Evolutionary conservation across 345 rosid species (phyloP).

Genomic region (Crucihimalaya himalaica): DNA sequence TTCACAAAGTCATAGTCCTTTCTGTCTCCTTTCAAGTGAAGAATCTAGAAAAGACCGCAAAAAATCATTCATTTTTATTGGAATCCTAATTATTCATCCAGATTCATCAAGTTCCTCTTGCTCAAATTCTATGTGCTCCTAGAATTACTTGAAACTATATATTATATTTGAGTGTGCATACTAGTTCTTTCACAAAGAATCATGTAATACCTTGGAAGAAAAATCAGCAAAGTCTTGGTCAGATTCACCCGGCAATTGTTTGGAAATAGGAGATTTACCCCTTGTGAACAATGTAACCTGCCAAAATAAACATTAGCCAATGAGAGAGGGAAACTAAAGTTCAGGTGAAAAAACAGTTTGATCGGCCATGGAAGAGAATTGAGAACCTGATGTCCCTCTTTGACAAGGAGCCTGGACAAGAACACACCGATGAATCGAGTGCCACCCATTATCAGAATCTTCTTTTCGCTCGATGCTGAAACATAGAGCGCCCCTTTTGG

Average conservation of each 20-base stretch:
- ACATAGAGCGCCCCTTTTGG: conserved; percentile 71
- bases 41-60: conserved; percentile 54
- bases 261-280: conserved; percentile 88
- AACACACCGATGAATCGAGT: conserved; percentile 90
- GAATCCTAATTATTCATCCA: not conserved
- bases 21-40: conserved; percentile 97
- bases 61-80: not conserved
- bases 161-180: not conserved
- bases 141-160: not conserved
- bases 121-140: not conserved
- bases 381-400: conserved; percentile 89
- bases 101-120: not conserved
- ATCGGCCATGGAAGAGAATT: conserved; percentile 12
- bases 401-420: conserved; percentile 85
- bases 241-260: conserved; percentile 87
- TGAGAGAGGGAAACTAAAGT: not conserved
- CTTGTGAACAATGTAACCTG: conserved; percentile 95
- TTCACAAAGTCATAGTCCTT: conserved; percentile 92
- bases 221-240: conserved; percentile 81
- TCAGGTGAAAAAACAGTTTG: not conserved
- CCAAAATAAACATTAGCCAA: conserved; percentile 27
- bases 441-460: conserved; percentile 96
- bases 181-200: conserved; percentile 14
- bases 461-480: conserved; percentile 76
- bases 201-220: conserved; percentile 71